Base-by-base conservation (phyloP, 2,329 filamentous ascomycete species). In the Allantophomopsis lycopodina region DNA sequence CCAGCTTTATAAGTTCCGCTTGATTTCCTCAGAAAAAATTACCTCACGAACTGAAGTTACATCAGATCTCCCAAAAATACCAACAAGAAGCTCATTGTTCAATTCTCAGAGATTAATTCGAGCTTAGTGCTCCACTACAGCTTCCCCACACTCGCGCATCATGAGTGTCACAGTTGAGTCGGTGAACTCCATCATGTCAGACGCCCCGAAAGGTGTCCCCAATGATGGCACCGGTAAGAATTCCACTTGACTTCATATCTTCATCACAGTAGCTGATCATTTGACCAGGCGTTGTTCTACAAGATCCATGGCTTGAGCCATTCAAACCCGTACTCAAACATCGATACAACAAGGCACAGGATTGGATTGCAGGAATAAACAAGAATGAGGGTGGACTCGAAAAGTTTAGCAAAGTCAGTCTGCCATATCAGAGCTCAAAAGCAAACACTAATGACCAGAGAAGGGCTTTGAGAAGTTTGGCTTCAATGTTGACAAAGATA, bases 231-330 rank as follows among this genome's bases (percentile, higher is more conserved):
- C 82, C 44, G 82, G 82, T 85, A 60, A 48, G 44, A 13, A 36
- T 32, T 37, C 18, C 7, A n/a, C 23, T 20, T 31, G 16, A 36
- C 21, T 21, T 36, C 31, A 30, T 15, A 18, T 33, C 10, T 14
- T 17, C 21, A 30, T 42, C 10, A 45, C 12, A 47, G 39, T 46
- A 50, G 38, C 51, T 43, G 37, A 37, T 39, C 34, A 38, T 43
- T 15, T 30, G 32, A 3, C 35, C 55, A 94, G 91, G 89, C 50
- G 87, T 95, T 39, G 62, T 93, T 48, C 66, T 83, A 58, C 71
- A 96, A 43, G 91, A 98, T 57, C 86, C 88, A 35, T 96, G 81
- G 75, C 76, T 98, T 40, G 73, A 76, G 39, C 89, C 91, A 4
- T 95, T 93, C 68, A 73, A 77, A 52, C 84, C 81, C 40, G 66